Conservation (phyloP, 2,329 filamentous ascomycete species). For the Keithomyces neogunnii region DNA sequence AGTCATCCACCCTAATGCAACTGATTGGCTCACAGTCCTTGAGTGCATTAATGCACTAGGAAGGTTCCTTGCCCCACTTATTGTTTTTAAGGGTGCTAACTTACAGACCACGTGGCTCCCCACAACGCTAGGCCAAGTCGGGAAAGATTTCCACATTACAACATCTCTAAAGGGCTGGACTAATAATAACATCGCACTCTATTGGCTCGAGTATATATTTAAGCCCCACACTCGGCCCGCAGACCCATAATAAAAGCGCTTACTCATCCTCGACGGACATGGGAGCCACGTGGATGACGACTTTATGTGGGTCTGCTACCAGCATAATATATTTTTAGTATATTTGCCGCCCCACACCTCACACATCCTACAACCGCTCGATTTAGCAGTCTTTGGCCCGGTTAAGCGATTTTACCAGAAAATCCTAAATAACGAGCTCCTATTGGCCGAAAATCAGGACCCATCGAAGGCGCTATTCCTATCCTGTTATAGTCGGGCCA, state of each 20-base stretch:
- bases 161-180: not conserved
- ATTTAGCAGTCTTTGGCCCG: not conserved
- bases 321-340: not conserved
- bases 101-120: too few species aligned
- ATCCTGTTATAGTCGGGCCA: too few species aligned
- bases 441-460: too few species aligned
- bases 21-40: too few species aligned
- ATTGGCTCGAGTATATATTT: not conserved
- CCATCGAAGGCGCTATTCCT: too few species aligned
- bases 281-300: not conserved
- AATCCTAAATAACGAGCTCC: too few species aligned
- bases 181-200: not conserved
- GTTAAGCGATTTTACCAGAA: not conserved
- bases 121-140: too few species aligned
- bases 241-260: not conserved
- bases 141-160: too few species aligned
- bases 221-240: not conserved
- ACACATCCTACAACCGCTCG: not conserved
- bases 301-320: not conserved
- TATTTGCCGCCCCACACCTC: not conserved
- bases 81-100: too few species aligned
- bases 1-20: too few species aligned
- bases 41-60: too few species aligned
- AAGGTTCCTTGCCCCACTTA: too few species aligned
- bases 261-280: not conserved